Evolutionary conservation across 257 asterid species (phyloP), one percentile per base, ranked within the genome.

Genomic region (Penstemon barbatus): DNA sequence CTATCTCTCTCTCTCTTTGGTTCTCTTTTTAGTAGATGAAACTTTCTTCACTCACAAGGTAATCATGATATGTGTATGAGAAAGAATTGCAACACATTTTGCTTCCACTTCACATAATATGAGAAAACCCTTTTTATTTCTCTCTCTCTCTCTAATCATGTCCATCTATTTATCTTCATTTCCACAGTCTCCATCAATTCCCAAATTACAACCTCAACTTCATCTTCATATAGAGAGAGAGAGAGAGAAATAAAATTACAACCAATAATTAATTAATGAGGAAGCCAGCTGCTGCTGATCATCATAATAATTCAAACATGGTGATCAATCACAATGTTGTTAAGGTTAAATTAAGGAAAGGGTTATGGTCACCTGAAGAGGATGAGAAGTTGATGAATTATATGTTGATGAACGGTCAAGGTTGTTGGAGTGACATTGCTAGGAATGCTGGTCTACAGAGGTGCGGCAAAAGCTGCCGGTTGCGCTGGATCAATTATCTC

Each of bases 11-110:
- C 66, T 74, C 12, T 48, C 15, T 48, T 73, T 62, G 63, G 72
- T 15, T 15, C 18, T 15, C 18, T 15, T 15, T 15, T 15, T 15
- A 15, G 18, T 15, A 15, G 75, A 74, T 75, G 80, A 65, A 71
- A 78, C 79, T 88, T 83, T 86, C 97, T 91, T 91, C 97, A 92
- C 95, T 87, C 98, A 82, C 96, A 92, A 89, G 96, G 79, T 85
- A 80, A 83, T 86, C 83, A 90, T 88, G 87, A 80, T 84, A 69
- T 78, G 80, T 78, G 80, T 81, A 73, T 82, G 71, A 80, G 78
- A 80, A 77, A 80, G 78, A 80, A 77, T 71, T 78, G 78, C 71
- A 76, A 73, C 81, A 75, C 75, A 75, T 77, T 80, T 86, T 86
- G 92, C 92, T 86, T 86, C 86, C 87, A 81, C 87, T 86, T 86